These are phyloP conservation scores for Glycine tomentella DNA, from an alignment of 306 rosid genomes.

Conservation along the genomic window DNA sequence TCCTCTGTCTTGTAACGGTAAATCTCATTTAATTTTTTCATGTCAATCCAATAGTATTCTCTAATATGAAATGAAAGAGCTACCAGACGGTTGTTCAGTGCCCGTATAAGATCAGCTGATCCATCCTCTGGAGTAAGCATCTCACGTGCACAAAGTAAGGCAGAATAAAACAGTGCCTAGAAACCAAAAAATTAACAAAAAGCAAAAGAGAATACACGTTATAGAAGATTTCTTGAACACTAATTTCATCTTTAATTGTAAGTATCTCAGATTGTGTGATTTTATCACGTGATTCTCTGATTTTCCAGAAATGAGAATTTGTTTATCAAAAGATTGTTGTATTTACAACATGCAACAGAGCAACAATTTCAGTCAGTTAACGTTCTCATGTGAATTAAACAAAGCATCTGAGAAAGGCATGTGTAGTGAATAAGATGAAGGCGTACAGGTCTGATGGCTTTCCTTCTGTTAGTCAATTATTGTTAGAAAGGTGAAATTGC, in stretches of 20 bases:
- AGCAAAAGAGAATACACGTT: conserved; percentile 18
- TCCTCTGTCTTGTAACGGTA: conserved; percentile 91
- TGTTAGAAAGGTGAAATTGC: conserved; percentile 23
- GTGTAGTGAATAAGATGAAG: neutral
- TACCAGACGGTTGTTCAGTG: conserved; percentile 79
- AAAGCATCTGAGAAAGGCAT: conserved; percentile 6
- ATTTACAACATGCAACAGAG: neutral
- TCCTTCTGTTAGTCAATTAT: neutral
- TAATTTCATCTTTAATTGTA: conserved; percentile 13
- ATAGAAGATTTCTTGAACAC: conserved; percentile 29
- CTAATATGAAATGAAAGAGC: conserved; percentile 89
- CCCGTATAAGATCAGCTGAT: conserved; percentile 77
- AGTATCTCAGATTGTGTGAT: conserved; percentile 20
- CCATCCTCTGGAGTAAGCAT: conserved; percentile 89
- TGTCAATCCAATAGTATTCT: conserved; percentile 87
- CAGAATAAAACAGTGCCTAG: conserved; percentile 86
- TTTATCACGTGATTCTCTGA: conserved; percentile 4
- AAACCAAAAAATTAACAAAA: conserved; percentile 28
- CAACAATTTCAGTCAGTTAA: conserved; percentile 5
- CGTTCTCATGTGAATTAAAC: neutral
- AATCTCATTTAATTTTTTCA: conserved; percentile 79
- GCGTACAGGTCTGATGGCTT: conserved; percentile 1
- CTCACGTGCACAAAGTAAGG: conserved; percentile 82
- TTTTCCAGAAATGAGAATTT: neutral
- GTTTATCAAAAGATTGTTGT: conserved; percentile 1